A percentile compares a stretch with the other conserved stretches of the same genome.
These are phyloP conservation scores for Chlamydomonas sp. DNA, from an alignment of 139 green algal species.

Conservation along the genomic window DNA sequence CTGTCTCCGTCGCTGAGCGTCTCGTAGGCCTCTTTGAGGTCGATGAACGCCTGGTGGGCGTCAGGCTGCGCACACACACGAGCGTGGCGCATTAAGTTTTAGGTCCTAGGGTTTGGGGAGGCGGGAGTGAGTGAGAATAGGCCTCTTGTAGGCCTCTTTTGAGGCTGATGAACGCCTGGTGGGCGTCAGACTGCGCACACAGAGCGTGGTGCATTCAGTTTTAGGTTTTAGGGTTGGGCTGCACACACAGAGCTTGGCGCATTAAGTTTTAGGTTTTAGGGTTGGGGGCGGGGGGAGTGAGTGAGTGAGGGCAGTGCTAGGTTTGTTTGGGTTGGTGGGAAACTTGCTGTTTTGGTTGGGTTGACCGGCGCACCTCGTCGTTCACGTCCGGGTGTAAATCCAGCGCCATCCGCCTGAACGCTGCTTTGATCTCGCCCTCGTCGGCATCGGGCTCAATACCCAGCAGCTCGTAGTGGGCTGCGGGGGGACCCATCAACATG, in stretches of 20 bases:
- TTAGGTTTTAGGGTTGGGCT: no score
- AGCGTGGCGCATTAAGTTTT: neutral
- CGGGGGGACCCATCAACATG: no score
- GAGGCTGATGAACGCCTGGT: constrained; percentile 11
- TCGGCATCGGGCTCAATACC: constrained; percentile 35
- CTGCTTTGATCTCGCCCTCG: constrained; percentile 51
- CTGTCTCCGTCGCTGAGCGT: constrained; percentile 16
- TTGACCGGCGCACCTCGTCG: constrained; percentile 18
- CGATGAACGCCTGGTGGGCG: constrained; percentile 12
- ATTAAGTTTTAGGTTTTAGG: no score
- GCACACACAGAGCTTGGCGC: no score
- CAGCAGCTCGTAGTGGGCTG: constrained; percentile 43
- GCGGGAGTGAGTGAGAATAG: no score
- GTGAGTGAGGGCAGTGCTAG: no score
- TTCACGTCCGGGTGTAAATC: constrained; percentile 52
- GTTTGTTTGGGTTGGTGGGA: no score
- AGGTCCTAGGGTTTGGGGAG: neutral
- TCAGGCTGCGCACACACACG: constrained; percentile 7
- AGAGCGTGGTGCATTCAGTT: neutral
- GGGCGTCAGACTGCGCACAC: constrained; percentile 12
- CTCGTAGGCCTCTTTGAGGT: constrained; percentile 22
- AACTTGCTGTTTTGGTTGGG: neutral
- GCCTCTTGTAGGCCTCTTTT: constrained; percentile 23
- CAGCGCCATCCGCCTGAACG: constrained; percentile 43
- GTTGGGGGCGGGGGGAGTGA: neutral